phyloP scores from a whole-genome alignment of 345 rosid genomes.

The Microcos paniculata region DNA sequence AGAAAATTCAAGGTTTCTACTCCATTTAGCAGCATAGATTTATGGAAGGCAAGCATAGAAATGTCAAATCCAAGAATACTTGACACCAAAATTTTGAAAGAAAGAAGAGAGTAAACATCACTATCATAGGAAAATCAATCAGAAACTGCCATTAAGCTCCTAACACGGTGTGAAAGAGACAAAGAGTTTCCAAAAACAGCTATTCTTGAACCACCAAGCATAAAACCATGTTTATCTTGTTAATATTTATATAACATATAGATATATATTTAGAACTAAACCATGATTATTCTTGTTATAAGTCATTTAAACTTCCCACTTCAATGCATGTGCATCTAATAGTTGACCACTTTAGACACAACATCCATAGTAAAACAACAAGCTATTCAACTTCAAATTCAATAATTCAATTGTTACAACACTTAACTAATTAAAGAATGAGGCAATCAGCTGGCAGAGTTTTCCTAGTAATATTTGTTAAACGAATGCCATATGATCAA shows the following conservation, averaged over 20 bases:
- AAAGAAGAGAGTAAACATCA: not conserved
- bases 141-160: slow-evolving; percentile 4
- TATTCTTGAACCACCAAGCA: not conserved
- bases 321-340: not conserved
- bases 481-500: not conserved
- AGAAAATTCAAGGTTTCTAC: not conserved
- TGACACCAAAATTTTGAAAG: not conserved
- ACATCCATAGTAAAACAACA: not conserved
- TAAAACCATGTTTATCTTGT: too few relatives aligned
- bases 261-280: too few relatives aligned
- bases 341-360: not conserved
- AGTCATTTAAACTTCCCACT: not conserved
- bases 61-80: not conserved
- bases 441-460: not conserved
- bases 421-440: not conserved
- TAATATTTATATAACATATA: too few relatives aligned
- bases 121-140: not conserved
- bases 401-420: not conserved
- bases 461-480: not conserved
- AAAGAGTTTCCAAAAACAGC: not conserved
- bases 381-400: not conserved
- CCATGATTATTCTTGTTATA: too few relatives aligned
- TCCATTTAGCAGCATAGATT: not conserved
- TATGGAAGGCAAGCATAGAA: not conserved
- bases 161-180: not conserved